These are phyloP conservation scores for Leptomonas seymouri DNA, from an alignment of 208 protist genomes.

Conservation along the genomic window DNA sequence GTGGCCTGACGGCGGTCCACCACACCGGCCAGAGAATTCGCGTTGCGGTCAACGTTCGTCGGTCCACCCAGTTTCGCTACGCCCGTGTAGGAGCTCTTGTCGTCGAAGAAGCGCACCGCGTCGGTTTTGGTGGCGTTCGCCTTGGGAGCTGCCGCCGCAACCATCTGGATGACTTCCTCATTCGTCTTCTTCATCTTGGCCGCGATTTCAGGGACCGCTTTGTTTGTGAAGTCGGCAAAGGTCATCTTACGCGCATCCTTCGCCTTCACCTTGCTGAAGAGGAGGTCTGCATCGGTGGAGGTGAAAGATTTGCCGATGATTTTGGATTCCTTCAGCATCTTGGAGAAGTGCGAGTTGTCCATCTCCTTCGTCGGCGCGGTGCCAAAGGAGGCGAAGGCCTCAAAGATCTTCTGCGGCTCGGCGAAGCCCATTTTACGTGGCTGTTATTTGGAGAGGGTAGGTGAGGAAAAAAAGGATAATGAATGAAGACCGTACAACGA, in stretches of 20 bases:
- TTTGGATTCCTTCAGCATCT: constrained; percentile 92
- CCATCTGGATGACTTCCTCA: constrained; percentile 62
- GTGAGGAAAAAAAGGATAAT: constrained; percentile 15
- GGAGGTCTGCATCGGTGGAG: constrained; percentile 86
- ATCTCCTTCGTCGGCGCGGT: constrained; percentile 84
- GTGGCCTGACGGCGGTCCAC: constrained; percentile 82
- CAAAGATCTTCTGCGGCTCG: constrained; percentile 63
- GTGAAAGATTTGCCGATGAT: constrained; percentile 92
- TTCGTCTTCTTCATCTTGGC: constrained; percentile 84
- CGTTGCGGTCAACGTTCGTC: constrained; percentile 90
- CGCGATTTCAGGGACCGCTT: constrained; percentile 85
- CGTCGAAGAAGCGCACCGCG: constrained; percentile 89
- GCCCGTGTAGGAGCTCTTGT: constrained; percentile 91
- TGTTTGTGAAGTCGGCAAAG: constrained; percentile 64
- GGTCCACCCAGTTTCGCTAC: constrained; percentile 89
- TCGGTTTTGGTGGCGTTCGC: constrained; percentile 83
- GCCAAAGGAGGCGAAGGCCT: constrained; percentile 90
- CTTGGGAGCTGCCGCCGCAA: constrained; percentile 56
- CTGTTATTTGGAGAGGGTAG: neutral
- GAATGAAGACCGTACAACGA: constrained; percentile 2
- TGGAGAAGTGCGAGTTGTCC: constrained; percentile 91
- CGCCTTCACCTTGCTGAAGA: constrained; percentile 92
- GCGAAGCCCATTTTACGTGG: constrained; percentile 27
- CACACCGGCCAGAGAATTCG: constrained; percentile 78
- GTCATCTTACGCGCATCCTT: constrained; percentile 87